phyloP scores from a whole-genome alignment of 2,329 filamentous ascomycete species.

The Escovopsis sp. region DNA sequence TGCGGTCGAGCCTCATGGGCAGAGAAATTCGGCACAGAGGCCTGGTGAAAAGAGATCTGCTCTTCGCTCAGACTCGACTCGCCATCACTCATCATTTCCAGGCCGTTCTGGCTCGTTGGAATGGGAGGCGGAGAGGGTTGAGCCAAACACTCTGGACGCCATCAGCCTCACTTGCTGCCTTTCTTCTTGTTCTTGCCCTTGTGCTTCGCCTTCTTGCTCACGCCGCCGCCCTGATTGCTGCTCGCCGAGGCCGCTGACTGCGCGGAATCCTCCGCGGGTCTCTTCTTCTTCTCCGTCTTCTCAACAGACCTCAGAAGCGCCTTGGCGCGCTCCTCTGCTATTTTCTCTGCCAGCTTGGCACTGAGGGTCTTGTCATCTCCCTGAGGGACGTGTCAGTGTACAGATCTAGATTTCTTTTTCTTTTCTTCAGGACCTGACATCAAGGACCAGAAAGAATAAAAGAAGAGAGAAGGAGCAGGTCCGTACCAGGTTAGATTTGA shows the following conservation, averaged over 20 bases:
- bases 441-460: not conserved
- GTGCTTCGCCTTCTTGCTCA: conserved; percentile 19
- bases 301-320: conserved; percentile 32
- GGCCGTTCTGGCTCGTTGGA: no score
- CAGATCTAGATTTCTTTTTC: not conserved
- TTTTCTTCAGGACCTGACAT: not conserved
- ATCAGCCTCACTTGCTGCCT: not conserved
- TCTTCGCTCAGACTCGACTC: no score
- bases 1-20: no score
- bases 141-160: no score
- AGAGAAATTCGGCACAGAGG: no score
- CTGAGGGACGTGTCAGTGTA: conserved; percentile 15
- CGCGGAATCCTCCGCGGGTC: conserved; percentile 19
- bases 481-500: conserved; percentile 62
- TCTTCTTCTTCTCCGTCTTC: conserved; percentile 25
- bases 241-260: conserved; percentile 10
- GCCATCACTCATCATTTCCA: no score
- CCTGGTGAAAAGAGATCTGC: no score
- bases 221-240: conserved; percentile 11
- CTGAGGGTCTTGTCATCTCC: conserved; percentile 37
- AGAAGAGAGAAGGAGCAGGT: no score
- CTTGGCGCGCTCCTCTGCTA: conserved; percentile 40
- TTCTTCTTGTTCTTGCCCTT: conserved; percentile 13
- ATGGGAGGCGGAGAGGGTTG: no score
- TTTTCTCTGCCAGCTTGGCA: conserved; percentile 37